These are phyloP conservation scores for Yamadazyma aaseri DNA, from an alignment of 1,139 yeast genomes.

Conservation along the genomic window DNA sequence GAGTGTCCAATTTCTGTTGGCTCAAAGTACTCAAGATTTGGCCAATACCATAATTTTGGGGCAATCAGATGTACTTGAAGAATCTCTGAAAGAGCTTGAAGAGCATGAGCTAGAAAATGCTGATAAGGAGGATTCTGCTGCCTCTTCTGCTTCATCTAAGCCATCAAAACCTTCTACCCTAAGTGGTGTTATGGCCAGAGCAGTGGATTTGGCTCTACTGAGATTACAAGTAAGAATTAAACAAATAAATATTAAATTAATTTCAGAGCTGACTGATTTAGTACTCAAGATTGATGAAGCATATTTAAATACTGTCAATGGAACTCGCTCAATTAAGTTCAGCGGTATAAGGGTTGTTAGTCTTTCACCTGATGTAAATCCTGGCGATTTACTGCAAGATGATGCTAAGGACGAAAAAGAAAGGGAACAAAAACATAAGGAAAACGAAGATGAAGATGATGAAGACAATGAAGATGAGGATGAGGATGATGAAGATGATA, in stretches of 20 bases:
- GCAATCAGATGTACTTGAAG: slow-evolving; percentile 11
- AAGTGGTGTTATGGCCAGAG: slow-evolving; percentile 57
- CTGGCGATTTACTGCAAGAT: slow-evolving; percentile 21
- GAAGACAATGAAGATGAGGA: slow-evolving; percentile 13
- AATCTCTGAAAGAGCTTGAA: slow-evolving; percentile 7
- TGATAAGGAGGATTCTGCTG: not conserved
- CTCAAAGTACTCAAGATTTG: slow-evolving; percentile 65
- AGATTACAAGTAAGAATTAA: slow-evolving; percentile 51
- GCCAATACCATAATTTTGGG: slow-evolving; percentile 58
- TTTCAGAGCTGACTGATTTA: slow-evolving; percentile 50
- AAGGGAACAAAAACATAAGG: slow-evolving; percentile 19
- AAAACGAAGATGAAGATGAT: slow-evolving; percentile 13
- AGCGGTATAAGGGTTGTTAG: slow-evolving; percentile 37
- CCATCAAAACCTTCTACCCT: slow-evolving; percentile 34
- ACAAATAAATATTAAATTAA: slow-evolving; percentile 45
- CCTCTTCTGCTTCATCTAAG: slow-evolving; percentile 1
- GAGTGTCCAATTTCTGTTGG: slow-evolving; percentile 44
- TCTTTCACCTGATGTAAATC: slow-evolving; percentile 36
- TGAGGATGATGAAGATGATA: slow-evolving; percentile 19
- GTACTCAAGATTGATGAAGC: slow-evolving; percentile 43
- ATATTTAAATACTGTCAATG: slow-evolving; percentile 43
- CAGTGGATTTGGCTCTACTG: slow-evolving; percentile 70
- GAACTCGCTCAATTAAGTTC: slow-evolving; percentile 42
- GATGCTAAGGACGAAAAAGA: slow-evolving; percentile 9
- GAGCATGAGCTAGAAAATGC: not conserved